Percentiles rank a stretch among this genome's conserved stretches.
phyloP scores from a whole-genome alignment of 2,329 filamentous ascomycete genomes.

The Sarocladium oryzae region DNA sequence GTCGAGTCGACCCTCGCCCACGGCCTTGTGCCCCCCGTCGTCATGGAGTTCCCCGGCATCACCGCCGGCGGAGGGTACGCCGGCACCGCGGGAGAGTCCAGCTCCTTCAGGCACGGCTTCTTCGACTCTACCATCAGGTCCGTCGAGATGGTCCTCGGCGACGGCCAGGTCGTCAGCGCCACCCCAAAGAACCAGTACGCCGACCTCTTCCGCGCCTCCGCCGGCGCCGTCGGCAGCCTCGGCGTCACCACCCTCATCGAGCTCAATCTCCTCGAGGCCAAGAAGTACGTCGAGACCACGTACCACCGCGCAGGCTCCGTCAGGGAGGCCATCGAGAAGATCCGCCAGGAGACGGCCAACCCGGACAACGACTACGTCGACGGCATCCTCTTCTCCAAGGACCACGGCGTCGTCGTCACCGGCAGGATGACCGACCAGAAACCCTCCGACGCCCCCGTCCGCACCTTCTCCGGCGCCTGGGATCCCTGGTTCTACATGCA shows the following conservation, averaged over 20 bases:
- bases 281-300: slow-evolving; percentile 53
- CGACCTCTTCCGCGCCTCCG: slow-evolving; percentile 60
- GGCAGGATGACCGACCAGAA: slow-evolving; percentile 53
- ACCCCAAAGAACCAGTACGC: slow-evolving; percentile 28
- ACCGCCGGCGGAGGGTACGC: slow-evolving; percentile 67
- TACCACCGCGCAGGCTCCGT: slow-evolving; percentile 50
- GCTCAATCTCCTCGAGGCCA: slow-evolving; percentile 54
- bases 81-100: slow-evolving; percentile 65
- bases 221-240: slow-evolving; percentile 61
- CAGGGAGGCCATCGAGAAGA: slow-evolving; percentile 38
- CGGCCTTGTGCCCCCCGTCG: slow-evolving; percentile 62
- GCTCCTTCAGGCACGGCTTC: slow-evolving; percentile 63
- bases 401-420: slow-evolving; percentile 60
- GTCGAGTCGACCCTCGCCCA: slow-evolving; percentile 59
- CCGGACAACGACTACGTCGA: slow-evolving; percentile 62
- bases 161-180: slow-evolving; percentile 55
- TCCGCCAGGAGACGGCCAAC: slow-evolving; percentile 40
- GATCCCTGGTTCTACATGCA: slow-evolving; percentile 78
- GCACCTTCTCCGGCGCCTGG: slow-evolving; percentile 50
- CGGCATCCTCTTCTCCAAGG: slow-evolving; percentile 58
- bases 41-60: slow-evolving; percentile 73
- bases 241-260: slow-evolving; percentile 63
- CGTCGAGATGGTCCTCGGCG: slow-evolving; percentile 64
- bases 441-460: slow-evolving; percentile 31
- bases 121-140: slow-evolving; percentile 59